Base-by-base conservation (phyloP, 345 rosid genomes). In the Barbarea vulgaris region DNA sequence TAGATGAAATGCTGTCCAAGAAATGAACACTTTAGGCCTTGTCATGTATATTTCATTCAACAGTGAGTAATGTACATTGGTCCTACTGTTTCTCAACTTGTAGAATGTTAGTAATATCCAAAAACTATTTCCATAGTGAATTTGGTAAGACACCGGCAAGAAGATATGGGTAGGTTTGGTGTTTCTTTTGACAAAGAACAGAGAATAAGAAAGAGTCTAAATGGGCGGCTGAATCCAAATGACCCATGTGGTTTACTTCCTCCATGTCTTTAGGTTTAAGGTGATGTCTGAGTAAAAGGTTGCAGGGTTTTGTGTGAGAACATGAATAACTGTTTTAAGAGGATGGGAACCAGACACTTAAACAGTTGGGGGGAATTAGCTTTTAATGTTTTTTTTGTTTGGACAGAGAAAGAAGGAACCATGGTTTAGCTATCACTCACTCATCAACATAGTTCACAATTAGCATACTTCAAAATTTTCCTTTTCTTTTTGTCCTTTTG, bases 1-100 rank as follows among this genome's bases (percentile, higher is more conserved):
- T 91, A 28, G 95, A 94, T 73, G 69, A 83, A 81, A 88, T 91
- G 87, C 80, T 91, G 68, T 85, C 86, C 8, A 67, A 67, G 59
- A 86, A 86, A 79, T 62, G 80, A 80, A 69, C 56, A 37, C 54
- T 64, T 30, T 44, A 5, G 51, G 44, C 24, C 37, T 57, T 51
- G 30, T 77, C 80, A 57, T 64, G 76, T 41, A 27, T 15, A 11
- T 31, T 7, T 57, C 66, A 21, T 42, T 42, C 8, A 31, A 55
- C 27, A 44, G 57, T 73, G 64, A 55, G 28, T 55, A 28, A 63
- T 77, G 66, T 69, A 70, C 71, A 77, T 27, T 70, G 80, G 76
- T 77, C 71, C 66, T 77, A 77, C 76, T 54, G 60, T 53, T 50
- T 69, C 64, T 17, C 79, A 76, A 69, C 64, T 76, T 76, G 79